A percentile compares a stretch with the other conserved stretches of the same genome.
Evolutionary conservation across 495 filamentous ascomycete species (phyloP).

Genomic region (Penicillium coffeae): DNA sequence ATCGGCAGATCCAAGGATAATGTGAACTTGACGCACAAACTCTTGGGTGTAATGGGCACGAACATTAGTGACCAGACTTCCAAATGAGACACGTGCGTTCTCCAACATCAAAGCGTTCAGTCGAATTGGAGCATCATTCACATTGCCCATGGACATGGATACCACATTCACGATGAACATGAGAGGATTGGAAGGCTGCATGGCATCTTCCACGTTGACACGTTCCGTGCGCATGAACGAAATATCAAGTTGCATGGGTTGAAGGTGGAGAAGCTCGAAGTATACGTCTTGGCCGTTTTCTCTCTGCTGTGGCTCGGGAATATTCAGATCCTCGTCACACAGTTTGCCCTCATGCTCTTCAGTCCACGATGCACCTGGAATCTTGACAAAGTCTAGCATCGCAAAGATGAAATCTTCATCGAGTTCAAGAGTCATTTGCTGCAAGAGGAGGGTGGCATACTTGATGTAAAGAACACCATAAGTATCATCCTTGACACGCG

Average conservation of each 20-base stretch:
- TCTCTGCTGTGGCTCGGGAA: conserved; percentile 85
- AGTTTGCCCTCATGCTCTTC: conserved; percentile 77
- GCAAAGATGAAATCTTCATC: conserved; percentile 98
- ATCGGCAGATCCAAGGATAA: conserved; percentile 93
- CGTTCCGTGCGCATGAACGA: conserved; percentile 96
- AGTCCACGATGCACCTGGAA: conserved; percentile 89
- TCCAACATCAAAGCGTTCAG: conserved; percentile 93
- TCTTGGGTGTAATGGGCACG: conserved; percentile 95
- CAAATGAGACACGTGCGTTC: conserved; percentile 87
- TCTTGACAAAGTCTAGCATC: conserved; percentile 89
- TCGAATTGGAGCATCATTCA: conserved; percentile 93
- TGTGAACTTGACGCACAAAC: conserved; percentile 89
- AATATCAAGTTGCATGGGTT: conserved; percentile 95
- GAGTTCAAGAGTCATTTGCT: conserved; percentile 97
- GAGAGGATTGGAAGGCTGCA: conserved; percentile 80
- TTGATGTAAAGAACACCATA: conserved; percentile 99
- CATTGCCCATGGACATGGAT: conserved; percentile 98
- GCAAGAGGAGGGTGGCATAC: conserved; percentile 87
- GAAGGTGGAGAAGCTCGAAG: conserved; percentile 93
- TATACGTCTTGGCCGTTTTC: conserved; percentile 88
- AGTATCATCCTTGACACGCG: conserved; percentile 94
- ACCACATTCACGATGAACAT: conserved; percentile 98
- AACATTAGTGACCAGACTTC: conserved; percentile 76
- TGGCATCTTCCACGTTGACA: conserved; percentile 90
- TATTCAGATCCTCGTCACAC: conserved; percentile 83